A percentile compares a stretch with the other conserved stretches of the same genome.
Evolutionary conservation across 805 yeast genomes (phyloP).

Genomic region (Cyberlindnera japonica): DNA sequence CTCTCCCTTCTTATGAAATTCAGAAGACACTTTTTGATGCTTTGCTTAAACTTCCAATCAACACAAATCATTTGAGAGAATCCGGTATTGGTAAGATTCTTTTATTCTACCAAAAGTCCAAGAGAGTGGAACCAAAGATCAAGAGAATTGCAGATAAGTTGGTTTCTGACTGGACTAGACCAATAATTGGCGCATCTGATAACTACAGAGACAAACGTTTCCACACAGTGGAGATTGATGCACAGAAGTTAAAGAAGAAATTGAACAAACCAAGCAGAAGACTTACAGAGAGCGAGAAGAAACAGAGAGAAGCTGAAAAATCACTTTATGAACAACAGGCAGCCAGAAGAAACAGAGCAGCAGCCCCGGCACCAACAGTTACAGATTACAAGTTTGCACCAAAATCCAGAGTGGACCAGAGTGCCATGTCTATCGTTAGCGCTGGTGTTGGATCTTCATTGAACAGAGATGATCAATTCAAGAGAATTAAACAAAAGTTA

Average conservation of each 20-base stretch:
- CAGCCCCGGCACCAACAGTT: conserved; percentile 89
- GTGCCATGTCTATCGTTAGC: conserved; percentile 33
- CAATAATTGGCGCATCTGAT: conserved; percentile 93
- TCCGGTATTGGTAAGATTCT: conserved; percentile 92
- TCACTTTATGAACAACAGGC: conserved; percentile 86
- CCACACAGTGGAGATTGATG: conserved; percentile 64
- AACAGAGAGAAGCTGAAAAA: conserved; percentile 36
- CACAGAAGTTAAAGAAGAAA: conserved; percentile 22
- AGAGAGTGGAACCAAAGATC: conserved; percentile 80
- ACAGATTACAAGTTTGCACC: conserved; percentile 92
- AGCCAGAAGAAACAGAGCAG: conserved; percentile 88
- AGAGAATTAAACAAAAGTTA: conserved; percentile 55
- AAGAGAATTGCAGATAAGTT: conserved; percentile 87
- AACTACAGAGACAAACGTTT: conserved; percentile 86
- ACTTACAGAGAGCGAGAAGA: conserved; percentile 6
- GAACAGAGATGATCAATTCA: conserved; percentile 74
- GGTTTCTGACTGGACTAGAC: conserved; percentile 98
- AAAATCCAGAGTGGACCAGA: conserved; percentile 50
- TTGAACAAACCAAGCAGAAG: conserved; percentile 11
- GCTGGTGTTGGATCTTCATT: conserved; percentile 50
- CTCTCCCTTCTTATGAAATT: conserved; percentile 95
- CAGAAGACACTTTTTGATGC: conserved; percentile 83
- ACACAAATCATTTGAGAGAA: conserved; percentile 92
- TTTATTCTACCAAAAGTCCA: conserved; percentile 87
- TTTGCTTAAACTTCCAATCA: conserved; percentile 77